phyloP scores from a whole-genome alignment of 108 stramenopile species.

The Parmales sp. region DNA sequence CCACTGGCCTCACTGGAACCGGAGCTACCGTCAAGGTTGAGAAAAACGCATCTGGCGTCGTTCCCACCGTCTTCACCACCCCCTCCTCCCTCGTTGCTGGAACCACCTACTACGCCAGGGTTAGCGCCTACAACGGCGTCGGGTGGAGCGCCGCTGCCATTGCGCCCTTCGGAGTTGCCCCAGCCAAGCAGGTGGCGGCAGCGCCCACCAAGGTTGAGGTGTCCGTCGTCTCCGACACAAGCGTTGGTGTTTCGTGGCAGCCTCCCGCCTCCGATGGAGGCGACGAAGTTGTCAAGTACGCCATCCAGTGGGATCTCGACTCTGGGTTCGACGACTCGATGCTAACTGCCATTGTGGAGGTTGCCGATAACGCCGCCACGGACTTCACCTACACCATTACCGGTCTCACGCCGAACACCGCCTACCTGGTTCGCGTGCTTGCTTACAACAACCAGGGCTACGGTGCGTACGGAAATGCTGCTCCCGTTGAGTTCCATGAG shows the following conservation, averaged over 20 bases:
- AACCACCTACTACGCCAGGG: slow-evolving; percentile 32
- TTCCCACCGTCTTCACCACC: slow-evolving; percentile 29
- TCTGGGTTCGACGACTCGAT: slow-evolving; percentile 21
- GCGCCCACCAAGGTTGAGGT: slow-evolving; percentile 25
- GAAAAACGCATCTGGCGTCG: slow-evolving; percentile 17
- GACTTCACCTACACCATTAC: slow-evolving; percentile 32
- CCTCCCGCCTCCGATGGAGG: slow-evolving; percentile 28
- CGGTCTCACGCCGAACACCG: slow-evolving; percentile 37
- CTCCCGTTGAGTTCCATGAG: not conserved
- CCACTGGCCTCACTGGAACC: slow-evolving; percentile 25
- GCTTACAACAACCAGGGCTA: slow-evolving; percentile 52
- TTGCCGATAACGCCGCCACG: not conserved
- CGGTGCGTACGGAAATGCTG: slow-evolving; percentile 9
- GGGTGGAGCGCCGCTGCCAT: slow-evolving; percentile 18
- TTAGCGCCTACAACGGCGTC: slow-evolving; percentile 43
- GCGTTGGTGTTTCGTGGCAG: slow-evolving; percentile 34
- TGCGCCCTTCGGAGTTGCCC: slow-evolving; percentile 20
- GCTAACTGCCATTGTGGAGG: slow-evolving; percentile 10
- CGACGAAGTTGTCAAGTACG: slow-evolving; percentile 27
- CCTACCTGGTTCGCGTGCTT: slow-evolving; percentile 46
- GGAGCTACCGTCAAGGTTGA: slow-evolving; percentile 23
- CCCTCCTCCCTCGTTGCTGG: slow-evolving; percentile 33
- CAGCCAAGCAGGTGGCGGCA: slow-evolving; percentile 17
- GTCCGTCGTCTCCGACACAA: slow-evolving; percentile 22
- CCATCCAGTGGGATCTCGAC: slow-evolving; percentile 35